These are phyloP conservation scores for Microbotryum lychnidis-dioicae DNA, from an alignment of 1,284 basidiomycete species.

Conservation along the genomic window DNA sequence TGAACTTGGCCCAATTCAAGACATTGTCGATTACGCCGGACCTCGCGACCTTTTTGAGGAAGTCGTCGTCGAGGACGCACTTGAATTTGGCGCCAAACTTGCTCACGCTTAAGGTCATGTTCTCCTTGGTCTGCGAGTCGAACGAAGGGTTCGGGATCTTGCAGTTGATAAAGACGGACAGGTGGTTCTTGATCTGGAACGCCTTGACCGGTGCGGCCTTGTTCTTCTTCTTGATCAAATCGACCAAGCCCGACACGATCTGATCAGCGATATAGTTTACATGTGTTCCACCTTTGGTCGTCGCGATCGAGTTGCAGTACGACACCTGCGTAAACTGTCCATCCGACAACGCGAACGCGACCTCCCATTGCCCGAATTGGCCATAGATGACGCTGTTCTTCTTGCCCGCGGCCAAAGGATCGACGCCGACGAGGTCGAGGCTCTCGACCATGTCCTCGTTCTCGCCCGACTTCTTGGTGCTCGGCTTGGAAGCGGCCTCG, in stretches of 20 bases:
- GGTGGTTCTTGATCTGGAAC: conserved; percentile 90
- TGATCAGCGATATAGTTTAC: conserved; percentile 82
- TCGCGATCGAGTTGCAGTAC: conserved; percentile 96
- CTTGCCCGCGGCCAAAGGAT: conserved; percentile 60
- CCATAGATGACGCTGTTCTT: conserved; percentile 83
- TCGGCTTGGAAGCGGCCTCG: conserved; percentile 6
- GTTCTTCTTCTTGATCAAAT: conserved; percentile 89
- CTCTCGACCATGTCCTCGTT: conserved; percentile 48
- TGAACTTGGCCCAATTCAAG: conserved; percentile 91
- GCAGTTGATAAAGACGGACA: conserved; percentile 97
- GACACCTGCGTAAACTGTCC: conserved; percentile 88
- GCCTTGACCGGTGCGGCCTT: conserved; percentile 76
- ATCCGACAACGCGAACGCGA: conserved; percentile 84
- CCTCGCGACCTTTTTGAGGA: conserved; percentile 91
- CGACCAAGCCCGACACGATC: conserved; percentile 65
- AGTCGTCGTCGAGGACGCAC: conserved; percentile 66
- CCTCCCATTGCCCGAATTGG: conserved; percentile 75
- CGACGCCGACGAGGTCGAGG: conserved; percentile 45
- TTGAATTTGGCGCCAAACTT: conserved; percentile 88
- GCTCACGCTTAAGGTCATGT: conserved; percentile 73
- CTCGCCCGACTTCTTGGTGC: conserved; percentile 4
- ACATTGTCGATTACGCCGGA: conserved; percentile 88
- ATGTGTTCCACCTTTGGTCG: conserved; percentile 93
- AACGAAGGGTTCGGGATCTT: conserved; percentile 97
- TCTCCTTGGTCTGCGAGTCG: conserved; percentile 99